Conservation (phyloP, 2,329 filamentous ascomycete genomes). For the Hymenoscyphus repandus region DNA sequence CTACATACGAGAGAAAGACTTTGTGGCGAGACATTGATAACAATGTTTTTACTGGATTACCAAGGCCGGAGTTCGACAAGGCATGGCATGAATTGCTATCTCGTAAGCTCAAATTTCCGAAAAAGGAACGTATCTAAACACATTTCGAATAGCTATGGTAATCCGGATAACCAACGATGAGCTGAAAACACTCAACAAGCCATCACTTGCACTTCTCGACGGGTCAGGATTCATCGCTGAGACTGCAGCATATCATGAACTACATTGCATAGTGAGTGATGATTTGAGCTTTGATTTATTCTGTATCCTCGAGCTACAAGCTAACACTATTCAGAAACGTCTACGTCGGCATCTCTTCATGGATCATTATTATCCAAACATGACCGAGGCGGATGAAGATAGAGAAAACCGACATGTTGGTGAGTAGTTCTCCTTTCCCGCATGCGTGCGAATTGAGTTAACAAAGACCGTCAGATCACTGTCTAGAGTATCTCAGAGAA, state of each 20-base stretch:
- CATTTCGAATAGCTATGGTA: slow-evolving; percentile 1
- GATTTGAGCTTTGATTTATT: neutral
- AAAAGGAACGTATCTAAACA: neutral
- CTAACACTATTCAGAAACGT: slow-evolving; percentile 1
- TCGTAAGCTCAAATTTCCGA: neutral
- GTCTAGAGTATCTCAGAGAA: slow-evolving; percentile 9
- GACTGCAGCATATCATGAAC: slow-evolving; percentile 7
- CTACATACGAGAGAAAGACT: slow-evolving; percentile 1
- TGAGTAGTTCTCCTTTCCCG: neutral
- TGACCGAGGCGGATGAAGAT: slow-evolving; percentile 4
- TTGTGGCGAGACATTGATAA: slow-evolving; percentile 2
- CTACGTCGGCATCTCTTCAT: slow-evolving; percentile 6
- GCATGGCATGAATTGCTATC: slow-evolving; percentile 4
- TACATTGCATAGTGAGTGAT: slow-evolving; percentile 6
- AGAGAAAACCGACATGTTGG: slow-evolving; percentile 5
- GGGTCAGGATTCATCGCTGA: slow-evolving; percentile 10
- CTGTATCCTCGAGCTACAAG: neutral
- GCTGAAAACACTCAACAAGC: slow-evolving; percentile 56
- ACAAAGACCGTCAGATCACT: slow-evolving; percentile 2
- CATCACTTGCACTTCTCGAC: slow-evolving; percentile 5
- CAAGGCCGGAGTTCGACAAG: slow-evolving; percentile 7
- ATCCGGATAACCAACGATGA: slow-evolving; percentile 66
- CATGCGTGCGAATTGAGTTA: neutral
- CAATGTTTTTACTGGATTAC: slow-evolving; percentile 5
- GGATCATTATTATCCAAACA: slow-evolving; percentile 10